These are phyloP conservation scores for Lentithecium fluviatile DNA, from an alignment of 495 filamentous ascomycete species.

Conservation along the genomic window DNA sequence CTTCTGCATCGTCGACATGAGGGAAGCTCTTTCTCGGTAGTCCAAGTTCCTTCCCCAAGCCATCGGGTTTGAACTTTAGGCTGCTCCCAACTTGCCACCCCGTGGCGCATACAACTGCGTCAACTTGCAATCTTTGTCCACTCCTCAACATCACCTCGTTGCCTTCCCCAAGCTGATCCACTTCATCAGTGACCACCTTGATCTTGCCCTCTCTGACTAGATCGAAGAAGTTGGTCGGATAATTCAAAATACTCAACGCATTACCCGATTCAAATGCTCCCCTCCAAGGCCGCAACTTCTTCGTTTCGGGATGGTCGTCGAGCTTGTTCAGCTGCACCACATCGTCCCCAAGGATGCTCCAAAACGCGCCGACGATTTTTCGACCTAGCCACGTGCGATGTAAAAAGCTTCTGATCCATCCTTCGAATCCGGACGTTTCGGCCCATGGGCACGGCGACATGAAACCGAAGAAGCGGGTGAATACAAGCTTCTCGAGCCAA, in stretches of 20 bases:
- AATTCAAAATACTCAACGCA: constrained; percentile 33
- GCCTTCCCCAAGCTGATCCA: constrained; percentile 51
- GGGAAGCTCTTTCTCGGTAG: constrained; percentile 9
- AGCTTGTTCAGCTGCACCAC: constrained; percentile 60
- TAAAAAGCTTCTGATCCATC: constrained; percentile 53
- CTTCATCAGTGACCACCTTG: constrained; percentile 61
- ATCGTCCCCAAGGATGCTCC: constrained; percentile 61
- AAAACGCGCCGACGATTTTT: constrained; percentile 66
- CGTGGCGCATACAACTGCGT: constrained; percentile 60
- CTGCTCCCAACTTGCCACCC: constrained; percentile 50
- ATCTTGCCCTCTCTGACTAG: constrained; percentile 51
- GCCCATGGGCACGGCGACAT: constrained; percentile 64
- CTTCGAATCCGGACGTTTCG: constrained; percentile 48
- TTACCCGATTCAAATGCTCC: constrained; percentile 49
- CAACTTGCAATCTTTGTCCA: constrained; percentile 56
- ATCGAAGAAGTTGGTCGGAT: constrained; percentile 29
- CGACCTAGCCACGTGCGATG: constrained; percentile 68
- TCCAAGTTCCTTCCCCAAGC: constrained; percentile 23
- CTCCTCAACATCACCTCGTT: constrained; percentile 55
- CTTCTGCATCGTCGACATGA: not conserved
- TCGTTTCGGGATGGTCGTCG: constrained; percentile 59
- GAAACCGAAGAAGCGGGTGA: constrained; percentile 62
- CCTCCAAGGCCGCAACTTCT: constrained; percentile 65
- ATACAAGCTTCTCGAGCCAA: constrained; percentile 66
- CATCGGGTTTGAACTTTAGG: constrained; percentile 62